phyloP scores from a whole-genome alignment of 1,284 basidiomycete species.

The Boletus putidus region DNA sequence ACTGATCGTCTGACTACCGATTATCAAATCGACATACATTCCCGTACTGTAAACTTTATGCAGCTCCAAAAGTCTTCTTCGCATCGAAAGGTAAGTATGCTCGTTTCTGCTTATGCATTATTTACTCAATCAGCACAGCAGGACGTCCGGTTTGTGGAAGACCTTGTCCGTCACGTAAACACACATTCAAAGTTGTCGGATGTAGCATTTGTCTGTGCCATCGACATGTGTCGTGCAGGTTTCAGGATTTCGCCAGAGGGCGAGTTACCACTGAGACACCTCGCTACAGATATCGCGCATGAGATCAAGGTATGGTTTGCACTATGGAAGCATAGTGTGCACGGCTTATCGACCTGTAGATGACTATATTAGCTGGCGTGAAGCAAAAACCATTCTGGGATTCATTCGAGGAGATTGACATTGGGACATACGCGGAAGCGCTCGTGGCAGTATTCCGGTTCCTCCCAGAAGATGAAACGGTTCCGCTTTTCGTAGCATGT shows the following conservation, averaged over 20 bases:
- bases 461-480: slow-evolving; percentile 59
- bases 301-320: slow-evolving; percentile 64
- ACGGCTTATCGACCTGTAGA: slow-evolving; percentile 35
- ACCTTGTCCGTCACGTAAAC: slow-evolving; percentile 53
- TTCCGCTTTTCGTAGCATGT: slow-evolving; percentile 61
- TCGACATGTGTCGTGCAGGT: slow-evolving; percentile 83
- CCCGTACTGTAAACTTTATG: slow-evolving; percentile 37
- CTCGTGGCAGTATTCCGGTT: slow-evolving; percentile 73
- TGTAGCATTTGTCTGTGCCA: slow-evolving; percentile 68
- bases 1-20: slow-evolving; percentile 70
- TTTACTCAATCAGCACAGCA: slow-evolving; percentile 27
- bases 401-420: slow-evolving; percentile 67
- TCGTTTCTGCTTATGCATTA: not conserved
- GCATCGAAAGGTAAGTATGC: slow-evolving; percentile 44
- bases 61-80: slow-evolving; percentile 36
- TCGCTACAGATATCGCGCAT: slow-evolving; percentile 74
- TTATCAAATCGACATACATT: slow-evolving; percentile 45
- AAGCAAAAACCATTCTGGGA: slow-evolving; percentile 71
- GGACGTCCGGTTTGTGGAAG: slow-evolving; percentile 58
- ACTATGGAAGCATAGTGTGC: not conserved
- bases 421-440: slow-evolving; percentile 76
- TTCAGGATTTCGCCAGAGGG: slow-evolving; percentile 62
- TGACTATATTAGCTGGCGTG: slow-evolving; percentile 48
- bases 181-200: slow-evolving; percentile 58
- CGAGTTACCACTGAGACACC: slow-evolving; percentile 67